Evolutionary conservation across 1,284 basidiomycete genomes (phyloP).

Genomic region (Lignosus rhinocerotis): DNA sequence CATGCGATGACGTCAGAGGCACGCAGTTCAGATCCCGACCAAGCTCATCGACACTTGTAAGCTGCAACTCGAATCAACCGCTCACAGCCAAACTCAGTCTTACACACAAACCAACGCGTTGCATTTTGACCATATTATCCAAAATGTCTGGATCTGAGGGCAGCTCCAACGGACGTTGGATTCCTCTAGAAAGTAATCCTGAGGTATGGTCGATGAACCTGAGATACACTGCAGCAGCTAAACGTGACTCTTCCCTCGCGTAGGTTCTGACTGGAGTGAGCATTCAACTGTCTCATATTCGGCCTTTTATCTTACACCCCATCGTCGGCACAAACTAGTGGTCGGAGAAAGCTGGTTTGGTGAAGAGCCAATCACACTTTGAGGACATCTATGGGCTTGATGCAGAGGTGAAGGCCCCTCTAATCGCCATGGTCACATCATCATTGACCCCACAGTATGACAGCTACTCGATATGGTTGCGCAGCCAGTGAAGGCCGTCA

Average conservation of each 20-base stretch:
- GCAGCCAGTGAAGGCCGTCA: slow-evolving; percentile 74
- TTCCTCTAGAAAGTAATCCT: slow-evolving; percentile 22
- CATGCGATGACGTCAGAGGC: not conserved
- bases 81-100: no score
- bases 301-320: not conserved
- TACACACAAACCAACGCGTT: not conserved
- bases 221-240: not conserved
- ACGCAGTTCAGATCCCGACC: not conserved
- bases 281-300: not conserved
- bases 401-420: slow-evolving; percentile 46
- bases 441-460: not conserved
- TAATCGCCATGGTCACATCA: no score
- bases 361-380: slow-evolving; percentile 59
- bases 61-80: no score
- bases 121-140: not conserved
- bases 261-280: slow-evolving; percentile 18
- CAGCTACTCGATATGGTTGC: slow-evolving; percentile 72
- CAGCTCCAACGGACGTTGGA: slow-evolving; percentile 10
- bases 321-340: slow-evolving; percentile 50
- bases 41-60: no score
- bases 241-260: not conserved
- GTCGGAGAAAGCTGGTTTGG: slow-evolving; percentile 74
- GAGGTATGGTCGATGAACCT: slow-evolving; percentile 6
- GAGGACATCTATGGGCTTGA: slow-evolving; percentile 85
- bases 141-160: slow-evolving; percentile 5